A percentile compares a stretch with the other conserved stretches of the same genome.
Evolutionary conservation across 164 flowering plant species (phyloP).

Genomic region (Amborella trichopoda): DNA sequence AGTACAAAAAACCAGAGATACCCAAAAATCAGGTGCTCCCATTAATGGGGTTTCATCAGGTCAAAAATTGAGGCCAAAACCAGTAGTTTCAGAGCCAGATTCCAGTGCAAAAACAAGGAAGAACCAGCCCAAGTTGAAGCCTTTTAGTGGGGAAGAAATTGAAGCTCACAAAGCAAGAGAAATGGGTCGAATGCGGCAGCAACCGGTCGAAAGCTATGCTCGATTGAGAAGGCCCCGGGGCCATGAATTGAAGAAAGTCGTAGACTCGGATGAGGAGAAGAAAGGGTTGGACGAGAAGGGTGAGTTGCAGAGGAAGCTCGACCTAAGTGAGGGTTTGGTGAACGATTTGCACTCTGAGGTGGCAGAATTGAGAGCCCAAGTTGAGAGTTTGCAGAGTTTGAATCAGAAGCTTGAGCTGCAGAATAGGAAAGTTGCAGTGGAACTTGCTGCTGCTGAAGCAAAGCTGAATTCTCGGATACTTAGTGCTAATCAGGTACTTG

Average conservation of each 20-base stretch:
- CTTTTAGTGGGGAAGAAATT: constrained; percentile 11
- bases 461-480: constrained; percentile 2
- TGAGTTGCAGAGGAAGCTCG: constrained; percentile 24
- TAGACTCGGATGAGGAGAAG: constrained; percentile 13
- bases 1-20: no score
- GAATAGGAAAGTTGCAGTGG: constrained; percentile 25
- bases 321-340: constrained; percentile 24
- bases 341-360: constrained; percentile 33
- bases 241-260: constrained; percentile 7
- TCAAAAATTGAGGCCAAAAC: no score
- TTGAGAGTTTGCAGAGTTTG: constrained; percentile 25
- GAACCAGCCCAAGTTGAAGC: background rate
- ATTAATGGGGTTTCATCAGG: no score
- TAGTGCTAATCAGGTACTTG: background rate
- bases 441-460: constrained; percentile 32
- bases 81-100: no score
- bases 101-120: background rate
- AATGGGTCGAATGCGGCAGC: constrained; percentile 10
- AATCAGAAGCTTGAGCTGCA: constrained; percentile 28
- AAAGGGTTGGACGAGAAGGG: background rate
- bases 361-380: constrained; percentile 21
- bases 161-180: constrained; percentile 19
- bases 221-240: constrained; percentile 14
- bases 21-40: no score
- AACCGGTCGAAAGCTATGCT: constrained; percentile 22